These are phyloP conservation scores for Acacia melanoxylon DNA, from an alignment of 306 rosid genomes.

Conservation along the genomic window DNA sequence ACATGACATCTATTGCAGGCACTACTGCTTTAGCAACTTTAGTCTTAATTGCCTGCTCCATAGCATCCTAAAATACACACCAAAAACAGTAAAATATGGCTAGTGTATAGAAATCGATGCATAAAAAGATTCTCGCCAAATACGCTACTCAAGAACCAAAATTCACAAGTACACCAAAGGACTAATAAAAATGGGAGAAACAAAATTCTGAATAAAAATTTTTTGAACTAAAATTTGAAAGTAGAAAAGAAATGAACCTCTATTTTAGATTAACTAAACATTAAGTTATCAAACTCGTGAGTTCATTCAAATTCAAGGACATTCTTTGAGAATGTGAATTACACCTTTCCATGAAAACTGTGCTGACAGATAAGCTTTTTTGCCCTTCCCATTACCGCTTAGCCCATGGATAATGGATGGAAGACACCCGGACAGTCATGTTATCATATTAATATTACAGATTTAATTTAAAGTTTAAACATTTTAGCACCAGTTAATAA, in stretches of 20 bases:
- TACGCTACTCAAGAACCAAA: not conserved
- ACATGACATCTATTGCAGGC: constrained; percentile 99
- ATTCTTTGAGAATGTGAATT: not conserved
- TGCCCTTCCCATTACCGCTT: not conserved
- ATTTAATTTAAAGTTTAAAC: not conserved
- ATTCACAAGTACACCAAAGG: constrained; percentile 6
- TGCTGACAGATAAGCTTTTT: not conserved
- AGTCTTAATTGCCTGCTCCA: constrained; percentile 97
- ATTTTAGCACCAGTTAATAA: not conserved
- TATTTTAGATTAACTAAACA: not conserved
- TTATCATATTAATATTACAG: not conserved
- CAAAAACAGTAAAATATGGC: constrained; percentile 8
- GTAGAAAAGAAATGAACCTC: constrained; percentile 1
- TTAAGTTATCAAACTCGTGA: not conserved
- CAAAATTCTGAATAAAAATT: not conserved
- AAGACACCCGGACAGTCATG: not conserved
- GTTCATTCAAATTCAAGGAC: not conserved
- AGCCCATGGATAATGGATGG: not conserved
- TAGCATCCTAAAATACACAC: constrained; percentile 78
- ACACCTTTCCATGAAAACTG: not conserved
- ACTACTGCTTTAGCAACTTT: constrained; percentile 99
- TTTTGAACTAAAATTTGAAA: not conserved
- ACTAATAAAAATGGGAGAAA: no score
- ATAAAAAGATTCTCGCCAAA: constrained; percentile 10
- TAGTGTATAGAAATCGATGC: not conserved